A percentile compares a stretch with the other conserved stretches of the same genome.
phyloP scores from a whole-genome alignment of 2,329 filamentous ascomycete genomes.

The Phialocephala sp. region DNA sequence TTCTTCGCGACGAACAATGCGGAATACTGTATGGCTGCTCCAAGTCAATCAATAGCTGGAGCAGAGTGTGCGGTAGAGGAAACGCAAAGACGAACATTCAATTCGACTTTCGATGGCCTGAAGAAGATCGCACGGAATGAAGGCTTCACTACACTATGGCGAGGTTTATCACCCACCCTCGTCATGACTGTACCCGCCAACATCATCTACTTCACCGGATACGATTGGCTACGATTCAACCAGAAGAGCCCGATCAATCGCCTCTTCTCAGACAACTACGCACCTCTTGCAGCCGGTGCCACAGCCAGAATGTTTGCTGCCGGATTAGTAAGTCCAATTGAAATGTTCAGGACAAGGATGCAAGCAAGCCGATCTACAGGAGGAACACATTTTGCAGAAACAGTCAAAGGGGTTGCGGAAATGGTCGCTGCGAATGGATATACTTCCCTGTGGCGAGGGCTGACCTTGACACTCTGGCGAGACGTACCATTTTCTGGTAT shows the following conservation, averaged over 20 bases:
- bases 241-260: slow-evolving; percentile 72
- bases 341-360: slow-evolving; percentile 91
- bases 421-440: slow-evolving; percentile 84
- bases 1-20: slow-evolving; percentile 92
- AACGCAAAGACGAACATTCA: slow-evolving; percentile 81
- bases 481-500: slow-evolving; percentile 97
- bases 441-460: slow-evolving; percentile 83
- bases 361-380: slow-evolving; percentile 70
- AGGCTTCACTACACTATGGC: slow-evolving; percentile 84
- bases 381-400: slow-evolving; percentile 77
- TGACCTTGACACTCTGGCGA: slow-evolving; percentile 91
- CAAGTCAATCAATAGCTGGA: slow-evolving; percentile 37
- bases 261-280: slow-evolving; percentile 69
- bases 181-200: slow-evolving; percentile 94
- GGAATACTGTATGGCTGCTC: slow-evolving; percentile 55
- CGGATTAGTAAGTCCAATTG: slow-evolving; percentile 83
- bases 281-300: slow-evolving; percentile 81
- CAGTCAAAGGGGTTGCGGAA: slow-evolving; percentile 73
- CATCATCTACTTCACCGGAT: slow-evolving; percentile 98
- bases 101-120: slow-evolving; percentile 88
- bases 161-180: slow-evolving; percentile 90
- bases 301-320: slow-evolving; percentile 81
- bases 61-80: slow-evolving; percentile 86
- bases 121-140: slow-evolving; percentile 96
- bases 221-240: slow-evolving; percentile 89